phyloP scores from a whole-genome alignment of 2,329 filamentous ascomycete genomes.

The Chaetoscypha palmicola region DNA sequence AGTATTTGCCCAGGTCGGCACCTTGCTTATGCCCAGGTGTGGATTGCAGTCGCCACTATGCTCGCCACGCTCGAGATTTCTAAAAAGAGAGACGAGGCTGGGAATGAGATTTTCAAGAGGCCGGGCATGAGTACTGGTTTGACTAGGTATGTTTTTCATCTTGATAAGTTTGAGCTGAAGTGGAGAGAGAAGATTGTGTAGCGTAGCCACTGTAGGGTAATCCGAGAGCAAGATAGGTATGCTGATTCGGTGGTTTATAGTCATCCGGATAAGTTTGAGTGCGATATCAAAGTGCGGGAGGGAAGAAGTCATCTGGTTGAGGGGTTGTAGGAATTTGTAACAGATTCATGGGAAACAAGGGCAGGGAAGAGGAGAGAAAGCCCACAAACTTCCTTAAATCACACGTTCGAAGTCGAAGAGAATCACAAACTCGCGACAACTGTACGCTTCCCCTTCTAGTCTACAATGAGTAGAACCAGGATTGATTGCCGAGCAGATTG shows the following conservation, averaged over 20 bases:
- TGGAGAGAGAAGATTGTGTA: not conserved
- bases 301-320: no score
- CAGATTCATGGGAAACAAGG: no score
- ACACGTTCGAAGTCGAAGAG: no score
- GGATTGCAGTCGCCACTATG: constrained; percentile 35
- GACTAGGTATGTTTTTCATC: constrained; percentile 2
- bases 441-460: no score
- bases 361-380: no score
- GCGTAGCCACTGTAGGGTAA: no score
- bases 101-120: constrained; percentile 26
- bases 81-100: constrained; percentile 30
- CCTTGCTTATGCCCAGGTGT: constrained; percentile 40
- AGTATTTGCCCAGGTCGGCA: constrained; percentile 44
- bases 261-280: not conserved
- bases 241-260: not conserved
- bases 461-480: no score
- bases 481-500: no score
- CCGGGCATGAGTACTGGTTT: constrained; percentile 3
- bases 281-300: not conserved
- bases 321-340: no score
- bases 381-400: no score
- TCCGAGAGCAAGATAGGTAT: no score
- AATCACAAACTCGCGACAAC: no score
- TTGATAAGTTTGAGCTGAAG: not conserved
- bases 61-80: constrained; percentile 33